phyloP scores from a whole-genome alignment of 23 red algal species.

The Cyanidium caldarium region DNA sequence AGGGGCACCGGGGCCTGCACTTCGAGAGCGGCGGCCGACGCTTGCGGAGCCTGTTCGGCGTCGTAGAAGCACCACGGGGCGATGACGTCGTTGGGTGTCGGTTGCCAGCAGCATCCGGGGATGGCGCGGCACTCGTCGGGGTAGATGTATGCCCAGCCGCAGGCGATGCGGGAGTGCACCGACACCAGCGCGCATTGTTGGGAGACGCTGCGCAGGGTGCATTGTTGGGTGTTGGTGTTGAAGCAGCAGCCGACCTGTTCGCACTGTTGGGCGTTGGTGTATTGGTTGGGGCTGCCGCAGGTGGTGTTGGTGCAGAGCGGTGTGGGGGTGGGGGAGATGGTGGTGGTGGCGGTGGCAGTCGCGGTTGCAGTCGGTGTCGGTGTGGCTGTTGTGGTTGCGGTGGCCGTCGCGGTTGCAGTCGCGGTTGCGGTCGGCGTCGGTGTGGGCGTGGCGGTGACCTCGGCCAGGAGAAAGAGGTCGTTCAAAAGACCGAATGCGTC shows the following conservation, averaged over 20 bases:
- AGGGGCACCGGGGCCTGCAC: not conserved
- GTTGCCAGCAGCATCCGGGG: conserved; percentile 6
- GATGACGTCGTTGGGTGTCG: not conserved
- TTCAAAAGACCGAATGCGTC: not conserved
- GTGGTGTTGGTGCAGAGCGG: not conserved
- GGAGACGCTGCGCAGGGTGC: conserved; percentile 1
- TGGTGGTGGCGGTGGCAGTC: not conserved
- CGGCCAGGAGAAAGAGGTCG: not conserved
- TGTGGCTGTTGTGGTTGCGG: not conserved
- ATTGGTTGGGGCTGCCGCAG: not conserved
- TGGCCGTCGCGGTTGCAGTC: not conserved
- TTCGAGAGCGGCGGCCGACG: not conserved
- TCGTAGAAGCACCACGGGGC: conserved; percentile 9
- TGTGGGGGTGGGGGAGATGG: not conserved
- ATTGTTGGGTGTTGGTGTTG: not conserved
- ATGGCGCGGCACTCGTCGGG: conserved; percentile 3
- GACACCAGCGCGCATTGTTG: not conserved
- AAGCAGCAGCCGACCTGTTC: conserved; percentile 3
- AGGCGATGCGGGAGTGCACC: not conserved
- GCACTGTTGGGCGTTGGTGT: not conserved
- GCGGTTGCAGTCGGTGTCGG: not conserved
- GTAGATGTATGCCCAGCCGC: conserved; percentile 6
- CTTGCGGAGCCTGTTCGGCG: not conserved
- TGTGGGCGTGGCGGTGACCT: not conserved
- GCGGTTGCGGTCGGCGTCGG: not conserved